Percentiles rank a stretch among this genome's conserved stretches.
Evolutionary conservation across 192 early-diverging fungal genomes (phyloP).

Genomic region (Entomortierella parvispora): DNA sequence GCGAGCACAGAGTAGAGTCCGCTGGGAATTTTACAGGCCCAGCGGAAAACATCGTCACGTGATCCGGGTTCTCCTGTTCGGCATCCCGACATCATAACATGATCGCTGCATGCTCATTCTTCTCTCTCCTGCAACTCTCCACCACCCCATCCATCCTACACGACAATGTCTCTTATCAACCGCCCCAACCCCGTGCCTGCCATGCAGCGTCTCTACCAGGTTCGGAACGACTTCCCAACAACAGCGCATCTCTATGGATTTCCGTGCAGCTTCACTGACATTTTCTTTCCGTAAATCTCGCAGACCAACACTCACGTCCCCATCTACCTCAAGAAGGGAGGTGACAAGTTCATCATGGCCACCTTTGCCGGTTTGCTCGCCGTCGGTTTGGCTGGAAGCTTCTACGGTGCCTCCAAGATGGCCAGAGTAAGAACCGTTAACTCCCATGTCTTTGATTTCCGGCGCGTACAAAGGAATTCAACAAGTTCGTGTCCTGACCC

Average conservation of each 20-base stretch:
- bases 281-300: not conserved
- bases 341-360: constrained; percentile 48
- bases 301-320: constrained; percentile 34
- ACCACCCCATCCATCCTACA: not conserved
- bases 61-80: too few species aligned
- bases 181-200: constrained; percentile 50
- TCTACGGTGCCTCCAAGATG: constrained; percentile 52
- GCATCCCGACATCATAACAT: too few species aligned
- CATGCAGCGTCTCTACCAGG: constrained; percentile 52
- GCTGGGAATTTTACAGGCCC: not conserved
- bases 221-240: constrained; percentile 2
- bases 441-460: not conserved
- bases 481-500: not conserved
- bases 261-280: too few species aligned
- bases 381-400: constrained; percentile 32
- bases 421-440: constrained; percentile 35
- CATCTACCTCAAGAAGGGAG: constrained; percentile 44
- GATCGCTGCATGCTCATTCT: too few species aligned
- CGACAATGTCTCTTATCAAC: constrained; percentile 47
- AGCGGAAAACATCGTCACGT: not conserved
- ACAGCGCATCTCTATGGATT: too few species aligned
- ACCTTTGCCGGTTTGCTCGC: constrained; percentile 21
- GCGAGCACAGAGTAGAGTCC: constrained; percentile 5
- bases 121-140: too few species aligned
- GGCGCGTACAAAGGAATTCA: not conserved